These are phyloP conservation scores for Acanthamoeba quina DNA, from an alignment of 208 protist species.

Conservation along the genomic window DNA sequence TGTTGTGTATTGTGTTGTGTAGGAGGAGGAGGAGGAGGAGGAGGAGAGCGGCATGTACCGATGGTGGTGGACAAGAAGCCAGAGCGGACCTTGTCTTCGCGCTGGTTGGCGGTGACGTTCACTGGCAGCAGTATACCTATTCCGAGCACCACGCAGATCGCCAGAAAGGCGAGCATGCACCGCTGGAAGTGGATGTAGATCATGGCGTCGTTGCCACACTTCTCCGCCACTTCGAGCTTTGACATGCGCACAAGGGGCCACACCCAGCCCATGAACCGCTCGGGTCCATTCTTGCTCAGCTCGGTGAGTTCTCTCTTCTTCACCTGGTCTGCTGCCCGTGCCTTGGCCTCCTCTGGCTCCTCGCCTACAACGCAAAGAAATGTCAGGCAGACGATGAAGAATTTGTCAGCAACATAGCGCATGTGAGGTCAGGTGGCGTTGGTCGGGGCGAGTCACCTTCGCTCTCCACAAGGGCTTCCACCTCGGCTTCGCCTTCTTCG, in stretches of 20 bases:
- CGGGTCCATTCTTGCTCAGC: conserved; percentile 57
- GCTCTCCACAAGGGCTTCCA: background rate
- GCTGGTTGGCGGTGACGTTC: conserved; percentile 27
- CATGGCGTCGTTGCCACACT: conserved; percentile 72
- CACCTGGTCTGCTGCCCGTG: background rate
- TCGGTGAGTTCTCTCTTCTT: conserved; percentile 25
- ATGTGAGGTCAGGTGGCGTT: background rate
- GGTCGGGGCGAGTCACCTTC: background rate
- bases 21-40: too few species aligned
- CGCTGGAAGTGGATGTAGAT: conserved; percentile 68
- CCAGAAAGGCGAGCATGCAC: conserved; percentile 35
- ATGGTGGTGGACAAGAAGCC: conserved; percentile 42
- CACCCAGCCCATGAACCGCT: conserved; percentile 65
- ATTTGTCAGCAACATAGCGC: background rate
- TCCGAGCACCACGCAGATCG: conserved; percentile 9
- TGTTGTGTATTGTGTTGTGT: background rate
- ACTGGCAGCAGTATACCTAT: conserved; percentile 23
- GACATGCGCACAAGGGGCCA: conserved; percentile 62
- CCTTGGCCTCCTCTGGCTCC: background rate
- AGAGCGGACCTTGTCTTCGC: background rate
- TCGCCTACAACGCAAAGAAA: background rate
- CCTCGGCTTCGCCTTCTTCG: background rate
- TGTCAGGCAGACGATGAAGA: background rate
- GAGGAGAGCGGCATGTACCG: background rate
- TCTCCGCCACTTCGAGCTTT: conserved; percentile 39